phyloP scores from a whole-genome alignment of 129 eudicot species.

The Saussurea involucrata region DNA sequence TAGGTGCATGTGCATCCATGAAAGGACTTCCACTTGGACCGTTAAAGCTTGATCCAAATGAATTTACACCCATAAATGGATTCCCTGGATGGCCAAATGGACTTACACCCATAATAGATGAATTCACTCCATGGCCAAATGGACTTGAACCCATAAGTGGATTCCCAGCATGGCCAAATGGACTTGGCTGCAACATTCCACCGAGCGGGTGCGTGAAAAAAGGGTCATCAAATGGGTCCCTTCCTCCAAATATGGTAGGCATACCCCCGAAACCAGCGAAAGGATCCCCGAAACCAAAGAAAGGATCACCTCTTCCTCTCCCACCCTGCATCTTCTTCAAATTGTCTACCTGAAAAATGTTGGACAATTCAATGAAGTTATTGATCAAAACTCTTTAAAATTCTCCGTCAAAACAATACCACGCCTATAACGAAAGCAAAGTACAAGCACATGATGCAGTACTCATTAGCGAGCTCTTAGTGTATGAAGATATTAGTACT shows the following conservation, averaged over 20 bases:
- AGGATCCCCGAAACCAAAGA: slow-evolving; percentile 48
- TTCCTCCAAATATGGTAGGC: slow-evolving; percentile 58
- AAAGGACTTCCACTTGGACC: slow-evolving; percentile 46
- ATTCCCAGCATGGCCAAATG: slow-evolving; percentile 38
- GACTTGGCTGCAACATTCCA: slow-evolving; percentile 43
- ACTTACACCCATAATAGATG: slow-evolving; percentile 37
- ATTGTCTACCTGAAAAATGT: slow-evolving; percentile 24
- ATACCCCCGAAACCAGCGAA: slow-evolving; percentile 51
- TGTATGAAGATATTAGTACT: neutral
- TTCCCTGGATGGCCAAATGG: slow-evolving; percentile 35
- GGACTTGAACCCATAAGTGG: slow-evolving; percentile 37
- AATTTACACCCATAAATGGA: slow-evolving; percentile 30
- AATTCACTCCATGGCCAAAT: slow-evolving; percentile 34
- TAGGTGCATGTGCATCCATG: slow-evolving; percentile 36
- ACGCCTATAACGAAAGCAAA: neutral
- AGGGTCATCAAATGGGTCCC: slow-evolving; percentile 87
- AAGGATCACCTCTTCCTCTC: slow-evolving; percentile 49
- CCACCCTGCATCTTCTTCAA: slow-evolving; percentile 54
- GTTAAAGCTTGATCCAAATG: slow-evolving; percentile 28
- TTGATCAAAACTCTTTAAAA: neutral
- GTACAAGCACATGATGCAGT: neutral
- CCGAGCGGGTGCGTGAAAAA: slow-evolving; percentile 69
- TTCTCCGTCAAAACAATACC: neutral
- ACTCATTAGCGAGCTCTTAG: neutral
- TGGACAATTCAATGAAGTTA: neutral